Evolutionary conservation across 2,329 filamentous ascomycete species (phyloP).

Genomic region (Talaromyces sp.): DNA sequence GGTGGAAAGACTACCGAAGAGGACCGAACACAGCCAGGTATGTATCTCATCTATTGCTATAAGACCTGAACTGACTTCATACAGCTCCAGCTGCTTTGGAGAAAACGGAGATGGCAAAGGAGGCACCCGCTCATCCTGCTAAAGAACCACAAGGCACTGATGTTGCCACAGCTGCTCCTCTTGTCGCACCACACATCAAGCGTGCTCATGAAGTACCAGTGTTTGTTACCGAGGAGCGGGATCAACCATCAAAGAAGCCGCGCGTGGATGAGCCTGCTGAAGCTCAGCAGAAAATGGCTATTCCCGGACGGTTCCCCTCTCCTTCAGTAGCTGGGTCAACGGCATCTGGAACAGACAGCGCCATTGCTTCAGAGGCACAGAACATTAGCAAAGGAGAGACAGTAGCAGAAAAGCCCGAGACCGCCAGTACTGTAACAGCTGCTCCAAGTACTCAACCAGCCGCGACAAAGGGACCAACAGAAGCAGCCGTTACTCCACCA

Average conservation of each 20-base stretch:
- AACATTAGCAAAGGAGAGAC: conserved; percentile 6
- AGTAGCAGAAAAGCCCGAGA: background rate
- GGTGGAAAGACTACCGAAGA: background rate
- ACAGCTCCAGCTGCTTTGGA: background rate
- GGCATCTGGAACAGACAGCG: conserved; percentile 14
- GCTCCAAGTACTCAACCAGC: background rate
- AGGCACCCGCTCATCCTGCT: background rate
- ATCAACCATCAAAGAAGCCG: conserved; percentile 37
- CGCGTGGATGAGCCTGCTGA: conserved; percentile 33
- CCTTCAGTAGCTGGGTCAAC: conserved; percentile 17
- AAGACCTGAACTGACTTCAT: background rate
- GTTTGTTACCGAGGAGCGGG: conserved; percentile 32
- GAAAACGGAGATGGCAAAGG: background rate
- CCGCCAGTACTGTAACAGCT: background rate
- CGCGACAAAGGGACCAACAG: background rate
- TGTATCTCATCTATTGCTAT: background rate
- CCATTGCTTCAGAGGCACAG: conserved; percentile 2
- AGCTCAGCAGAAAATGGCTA: background rate
- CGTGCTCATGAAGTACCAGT: conserved; percentile 38
- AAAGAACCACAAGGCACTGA: conserved; percentile 14
- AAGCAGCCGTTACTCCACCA: background rate
- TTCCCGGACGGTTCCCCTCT: conserved; percentile 17
- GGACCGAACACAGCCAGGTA: conserved; percentile 9
- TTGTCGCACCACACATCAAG: conserved; percentile 29
- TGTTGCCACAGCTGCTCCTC: conserved; percentile 21